Evolutionary conservation across 176 grass and related monocot genomes (phyloP), one percentile per base, ranked within the genome.

Genomic region (Lolium rigidum): DNA sequence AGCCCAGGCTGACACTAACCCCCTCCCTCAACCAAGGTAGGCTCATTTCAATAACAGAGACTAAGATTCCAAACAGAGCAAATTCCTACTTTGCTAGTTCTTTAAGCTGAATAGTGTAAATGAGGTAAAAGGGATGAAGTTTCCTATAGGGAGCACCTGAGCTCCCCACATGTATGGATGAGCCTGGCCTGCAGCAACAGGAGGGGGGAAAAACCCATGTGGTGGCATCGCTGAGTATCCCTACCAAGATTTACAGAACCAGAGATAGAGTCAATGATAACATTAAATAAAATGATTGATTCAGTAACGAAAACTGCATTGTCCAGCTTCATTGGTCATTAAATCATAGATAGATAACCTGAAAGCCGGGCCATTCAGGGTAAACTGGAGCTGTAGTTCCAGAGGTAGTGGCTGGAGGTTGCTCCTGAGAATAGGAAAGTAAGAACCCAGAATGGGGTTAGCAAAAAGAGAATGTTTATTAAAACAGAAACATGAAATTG

Each of bases 81-180:
- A 82, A 70, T n/a, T 54, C 49, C 16, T 78, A 46, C 9, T 44
- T 74, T 74, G 62, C 14, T 1, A 6, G 9, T 58, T 57, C 44
- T 59, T 18, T 6, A 24, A 76, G 38, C 35, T 86, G 31, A 75
- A 24, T n/a, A 79, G 35, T 49, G 59, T 24, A 8, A 65, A 84
- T 44, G 52, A 51, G 35, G 49, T 46, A 83, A 76, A 90, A 44
- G 9, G 12, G 41, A 60, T 14, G 77, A 80, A 77, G 64, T 79
- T 74, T 66, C 47, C 70, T 69, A 59, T 72, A 69, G 47, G 55
- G 43, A 52, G 28, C 50, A 98, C 96, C 93, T 95, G 96, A 91
- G 92, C 90, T 89, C 96, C 96, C 96, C 96, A 98, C 93, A 98
- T 94, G 79, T 95, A 98, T n/a, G 93, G 93, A 92, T 98, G 94